Evolutionary conservation across 192 early-diverging fungal species (phyloP), one percentile per base, ranked within the genome.

Genomic region (Geosiphon pyriformis): DNA sequence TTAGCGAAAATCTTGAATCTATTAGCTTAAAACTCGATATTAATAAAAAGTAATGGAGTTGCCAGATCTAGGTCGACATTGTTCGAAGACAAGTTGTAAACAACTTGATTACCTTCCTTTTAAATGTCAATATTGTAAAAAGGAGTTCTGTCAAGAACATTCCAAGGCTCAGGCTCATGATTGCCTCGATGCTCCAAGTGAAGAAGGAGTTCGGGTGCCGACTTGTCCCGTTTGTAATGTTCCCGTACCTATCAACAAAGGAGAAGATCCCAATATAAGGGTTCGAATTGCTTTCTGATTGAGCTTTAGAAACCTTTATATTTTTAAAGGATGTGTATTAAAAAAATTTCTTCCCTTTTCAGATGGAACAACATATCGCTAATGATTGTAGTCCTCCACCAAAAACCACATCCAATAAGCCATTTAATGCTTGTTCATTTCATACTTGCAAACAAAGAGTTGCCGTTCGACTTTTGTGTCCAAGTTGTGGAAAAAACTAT

Each of bases 181-280:
- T 11, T 92, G 90, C 61, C 71, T 80, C n/a, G 69, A 78, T 20
- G 80, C 86, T 54, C 80, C 83, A 0, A 69, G 74, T 3, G 74
- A 78, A 1, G 82, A 90, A 60, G 79, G 86, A 47, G 69, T 64
- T 18, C 78, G 82, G 27, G 88, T 89, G 0, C 88, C 90, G 4
- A 81, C 80, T 52, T 92, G 90, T 51, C 90, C 90, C 11, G 74
- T 95, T 23, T 95, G 93, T 70, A 65, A 79, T 20, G 76, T 85
- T 57, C 86, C 89, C 12, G 81, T 95, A 2, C 86, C 93, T 2
- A 71, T 87, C 10, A 76, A 77, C 3, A 77, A 85, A 27, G 87
- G 87, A 30, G 88, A 90, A 57, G 82, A 90, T 65, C 89, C 93
- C 4, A 90, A 95, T 68, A 63, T 82, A 37, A 70, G 80, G 57